Evolutionary conservation across 768 basidiomycete genomes (phyloP).

Genomic region (Leccinum pellstonianum): DNA sequence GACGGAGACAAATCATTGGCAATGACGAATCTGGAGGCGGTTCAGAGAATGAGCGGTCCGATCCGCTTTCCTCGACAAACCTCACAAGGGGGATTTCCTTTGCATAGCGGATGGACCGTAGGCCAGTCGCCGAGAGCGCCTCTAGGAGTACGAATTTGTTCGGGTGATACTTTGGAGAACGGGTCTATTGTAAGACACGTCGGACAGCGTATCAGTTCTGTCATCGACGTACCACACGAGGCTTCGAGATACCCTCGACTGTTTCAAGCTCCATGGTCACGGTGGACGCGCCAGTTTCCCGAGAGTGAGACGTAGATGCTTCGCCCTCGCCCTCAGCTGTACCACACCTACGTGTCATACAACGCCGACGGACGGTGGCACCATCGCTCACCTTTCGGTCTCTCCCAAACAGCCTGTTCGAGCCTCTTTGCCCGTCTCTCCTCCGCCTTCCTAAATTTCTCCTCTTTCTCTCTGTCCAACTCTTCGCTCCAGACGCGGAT

Average conservation of each 20-base stretch:
- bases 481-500: constrained; percentile 88
- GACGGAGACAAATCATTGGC: constrained; percentile 90
- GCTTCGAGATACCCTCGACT: constrained; percentile 9
- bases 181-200: neutral
- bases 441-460: constrained; percentile 53
- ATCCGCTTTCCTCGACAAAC: constrained; percentile 42
- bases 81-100: constrained; percentile 92
- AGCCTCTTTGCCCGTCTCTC: constrained; percentile 45
- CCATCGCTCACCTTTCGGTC: constrained; percentile 42
- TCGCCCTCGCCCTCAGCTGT: constrained; percentile 5
- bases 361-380: neutral
- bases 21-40: constrained; percentile 77
- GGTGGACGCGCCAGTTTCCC: neutral
- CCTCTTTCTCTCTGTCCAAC: constrained; percentile 58
- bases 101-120: constrained; percentile 95
- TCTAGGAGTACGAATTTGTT: constrained; percentile 82
- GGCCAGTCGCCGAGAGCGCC: constrained; percentile 92
- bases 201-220: neutral
- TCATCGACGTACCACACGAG: constrained; percentile 23
- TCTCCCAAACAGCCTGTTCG: constrained; percentile 39
- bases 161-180: constrained; percentile 44
- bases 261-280: constrained; percentile 4
- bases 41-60: constrained; percentile 11
- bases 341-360: constrained; percentile 2
- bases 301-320: neutral